Evolutionary conservation across 768 basidiomycete species (phyloP), one percentile per base, ranked within the genome.

Genomic region (Agaricus bisporus): DNA sequence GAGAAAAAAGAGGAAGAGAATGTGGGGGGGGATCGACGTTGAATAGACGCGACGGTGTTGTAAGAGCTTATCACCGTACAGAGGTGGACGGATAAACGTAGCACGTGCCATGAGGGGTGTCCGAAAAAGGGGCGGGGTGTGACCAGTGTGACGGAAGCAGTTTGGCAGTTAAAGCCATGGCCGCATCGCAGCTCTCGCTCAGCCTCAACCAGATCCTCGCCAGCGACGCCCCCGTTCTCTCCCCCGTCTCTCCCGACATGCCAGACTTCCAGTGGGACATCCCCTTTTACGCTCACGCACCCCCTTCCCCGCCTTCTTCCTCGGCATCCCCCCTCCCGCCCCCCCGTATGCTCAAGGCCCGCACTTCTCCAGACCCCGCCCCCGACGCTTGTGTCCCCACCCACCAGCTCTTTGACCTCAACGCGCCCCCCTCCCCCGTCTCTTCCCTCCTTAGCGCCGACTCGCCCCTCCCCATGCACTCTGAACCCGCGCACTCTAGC

Each of bases 401-500:
- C 14, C 79, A 81, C 65, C 82, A 88, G 69, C 74, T 88, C 60
- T 89, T 88, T 66, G 85, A 87, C 66, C 74, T 83, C 56, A 68
- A 75, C 3, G 67, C 73, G 25, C 49, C 63, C 12, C 59, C 66
- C 66, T 70, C 32, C 72, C 73, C 64, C 58, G 37, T 57, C 62
- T 12, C 65, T 64, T 29, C 63, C 64, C 42, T 60, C 64, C 5
- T 58, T 3, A 38, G 60, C 37, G 63, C 68, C 18, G 45, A 59
- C 18, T 29, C 48, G 38, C 29, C 55, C 20, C 49, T 50, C 10
- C 41, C 50, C 25, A 12, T 42, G 38, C 35, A 25, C 58, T 63
- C 41, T 66, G 28, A 26, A 58, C 63, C 41, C 66, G 70, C 42
- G 59, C 68, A 15, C 59, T 68, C 15, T 61, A 66, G 56, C 66